phyloP scores from a whole-genome alignment of 306 rosid genomes.

The Lathyrus aphaca region DNA sequence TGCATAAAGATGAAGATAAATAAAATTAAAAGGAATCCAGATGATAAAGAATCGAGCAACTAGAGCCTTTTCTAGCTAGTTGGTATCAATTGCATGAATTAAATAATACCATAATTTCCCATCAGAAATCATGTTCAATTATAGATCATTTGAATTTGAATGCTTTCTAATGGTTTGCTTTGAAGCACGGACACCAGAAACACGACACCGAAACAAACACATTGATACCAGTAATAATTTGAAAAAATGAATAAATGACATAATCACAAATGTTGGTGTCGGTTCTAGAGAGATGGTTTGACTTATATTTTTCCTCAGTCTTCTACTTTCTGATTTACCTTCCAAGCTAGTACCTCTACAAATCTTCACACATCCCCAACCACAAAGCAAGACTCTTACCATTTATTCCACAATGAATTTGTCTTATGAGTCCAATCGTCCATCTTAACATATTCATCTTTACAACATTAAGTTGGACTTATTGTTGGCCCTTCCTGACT shows the following conservation, averaged over 20 bases:
- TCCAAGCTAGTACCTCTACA: not conserved
- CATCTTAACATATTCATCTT: not conserved
- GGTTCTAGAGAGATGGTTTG: too few species aligned
- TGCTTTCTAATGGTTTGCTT: not conserved
- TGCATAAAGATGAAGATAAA: not conserved
- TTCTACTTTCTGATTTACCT: not conserved
- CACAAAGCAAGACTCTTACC: not conserved
- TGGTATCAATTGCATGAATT: not conserved
- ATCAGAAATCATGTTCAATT: not conserved
- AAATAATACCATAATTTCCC: not conserved
- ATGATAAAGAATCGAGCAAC: slow-evolving; percentile 1
- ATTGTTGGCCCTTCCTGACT: not conserved
- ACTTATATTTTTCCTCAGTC: not conserved
- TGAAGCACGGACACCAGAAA: too few species aligned
- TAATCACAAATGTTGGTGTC: too few species aligned
- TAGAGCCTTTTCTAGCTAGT: not conserved
- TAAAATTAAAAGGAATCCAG: not conserved
- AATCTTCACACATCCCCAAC: not conserved
- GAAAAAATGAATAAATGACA: too few species aligned
- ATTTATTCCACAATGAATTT: not conserved
- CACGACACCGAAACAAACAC: too few species aligned
- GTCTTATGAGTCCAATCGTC: not conserved
- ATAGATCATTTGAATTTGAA: not conserved
- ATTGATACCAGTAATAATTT: too few species aligned
- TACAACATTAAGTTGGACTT: slow-evolving; percentile 2